Base-by-base conservation (phyloP, 2,329 filamentous ascomycete species). In the Fusarium chuoi region DNA sequence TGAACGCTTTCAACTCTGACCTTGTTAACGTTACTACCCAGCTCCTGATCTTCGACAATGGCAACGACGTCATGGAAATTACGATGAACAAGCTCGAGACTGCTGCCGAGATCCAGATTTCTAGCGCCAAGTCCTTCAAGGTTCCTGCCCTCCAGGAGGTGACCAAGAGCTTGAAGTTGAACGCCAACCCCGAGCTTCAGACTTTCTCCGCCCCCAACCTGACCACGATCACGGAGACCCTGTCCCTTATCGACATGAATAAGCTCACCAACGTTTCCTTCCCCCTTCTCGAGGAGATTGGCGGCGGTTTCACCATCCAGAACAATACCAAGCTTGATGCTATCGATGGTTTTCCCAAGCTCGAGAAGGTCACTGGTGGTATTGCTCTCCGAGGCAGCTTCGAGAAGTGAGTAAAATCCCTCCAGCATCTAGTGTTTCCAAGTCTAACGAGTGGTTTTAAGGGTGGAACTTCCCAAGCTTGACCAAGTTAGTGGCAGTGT, bases 351-450 rank as follows among this genome's bases (percentile, higher is more conserved):
- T 93, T 98, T 84, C 87, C 89, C 70, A 81, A 86, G 74, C 89
- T 99, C 35, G 81, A 89, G 80, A 89, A 86, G 62, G 90, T 98
- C 67, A 89, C 87, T 74, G 96, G 95, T 85, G 94, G 94, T 78
- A 87, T 98, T 80, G 92, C 94, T 82, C 90, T 98, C 82, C 91
- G 91, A 78, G 96, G 96, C 79, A 93, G 91, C 86, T 97, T 98
- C 84, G 88, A 90, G 73, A 87, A 89, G 94, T 97, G 88, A 87
- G 94, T 89, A 24, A 18, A 15, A 17, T 58, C 20, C 5, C 18
- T 24, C 9, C 11, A 55, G 9, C 38, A 22, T 6, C 8, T 14
- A 15, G 4, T 15, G 18, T n/a, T 17, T 42, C 11, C 24, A 7
- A 7, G 28, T 24, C 70, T 78, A 51, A 74, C 42, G 24, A 55